Evolutionary conservation across 2,329 filamentous ascomycete genomes (phyloP).

Genomic region (Ilyonectria robusta): DNA sequence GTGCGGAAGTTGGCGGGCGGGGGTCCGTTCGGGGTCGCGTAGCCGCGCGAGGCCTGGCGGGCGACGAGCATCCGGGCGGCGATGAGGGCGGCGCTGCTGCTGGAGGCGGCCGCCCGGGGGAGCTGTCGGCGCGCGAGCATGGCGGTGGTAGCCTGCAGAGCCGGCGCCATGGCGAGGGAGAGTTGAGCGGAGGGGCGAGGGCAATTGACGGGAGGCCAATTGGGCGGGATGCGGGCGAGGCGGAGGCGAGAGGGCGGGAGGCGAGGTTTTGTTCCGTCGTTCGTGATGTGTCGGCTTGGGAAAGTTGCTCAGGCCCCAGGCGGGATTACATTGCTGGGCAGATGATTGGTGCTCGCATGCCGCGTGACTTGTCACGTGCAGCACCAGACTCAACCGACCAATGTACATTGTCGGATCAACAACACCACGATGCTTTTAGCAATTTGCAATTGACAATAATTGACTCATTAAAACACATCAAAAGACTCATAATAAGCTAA

Average conservation of each 20-base stretch:
- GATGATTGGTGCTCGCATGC: conserved; percentile 51
- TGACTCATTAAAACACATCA: not conserved
- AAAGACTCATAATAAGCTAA: not conserved
- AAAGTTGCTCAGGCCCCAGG: conserved; percentile 55
- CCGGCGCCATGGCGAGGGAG: conserved; percentile 50
- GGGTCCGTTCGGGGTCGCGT: conserved; percentile 81
- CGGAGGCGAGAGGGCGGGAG: conserved; percentile 40
- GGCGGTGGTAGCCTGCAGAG: conserved; percentile 50
- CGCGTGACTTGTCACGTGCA: conserved; percentile 52
- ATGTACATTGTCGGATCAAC: conserved; percentile 4
- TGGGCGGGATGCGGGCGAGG: conserved; percentile 36
- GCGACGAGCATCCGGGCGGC: conserved; percentile 41
- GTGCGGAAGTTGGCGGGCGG: conserved; percentile 87
- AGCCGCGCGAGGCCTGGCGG: conserved; percentile 55
- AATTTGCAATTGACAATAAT: conserved; percentile 9
- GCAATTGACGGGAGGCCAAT: conserved; percentile 50
- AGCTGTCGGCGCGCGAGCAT: conserved; percentile 56
- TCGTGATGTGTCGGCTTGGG: conserved; percentile 43
- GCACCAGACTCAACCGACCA: conserved; percentile 3
- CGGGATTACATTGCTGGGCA: conserved; percentile 58
- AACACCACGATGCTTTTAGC: not conserved
- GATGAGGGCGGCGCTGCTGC: conserved; percentile 32
- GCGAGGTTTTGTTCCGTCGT: conserved; percentile 47
- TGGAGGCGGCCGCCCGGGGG: conserved; percentile 38
- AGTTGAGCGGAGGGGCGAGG: conserved; percentile 33